Conservation (phyloP, 805 yeast genomes). For the Candida insectalens region DNA sequence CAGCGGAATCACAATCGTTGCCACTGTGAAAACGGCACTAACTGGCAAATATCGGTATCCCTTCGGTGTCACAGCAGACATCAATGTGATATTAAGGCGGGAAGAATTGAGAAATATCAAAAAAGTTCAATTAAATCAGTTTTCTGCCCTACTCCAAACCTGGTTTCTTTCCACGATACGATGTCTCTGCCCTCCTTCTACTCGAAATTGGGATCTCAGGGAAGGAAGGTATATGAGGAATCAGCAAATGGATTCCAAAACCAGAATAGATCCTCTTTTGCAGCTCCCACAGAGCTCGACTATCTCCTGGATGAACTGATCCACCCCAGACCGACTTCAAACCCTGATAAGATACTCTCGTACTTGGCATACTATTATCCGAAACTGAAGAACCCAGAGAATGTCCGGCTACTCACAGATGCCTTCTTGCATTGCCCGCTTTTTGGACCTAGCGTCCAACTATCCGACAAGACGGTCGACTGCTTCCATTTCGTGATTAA, state of each 20-base stretch:
- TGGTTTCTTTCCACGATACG: no score
- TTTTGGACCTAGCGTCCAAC: constrained; percentile 17
- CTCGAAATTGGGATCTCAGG: no score
- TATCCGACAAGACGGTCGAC: constrained; percentile 30
- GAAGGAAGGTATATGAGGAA: no score
- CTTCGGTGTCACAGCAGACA: constrained; percentile 22
- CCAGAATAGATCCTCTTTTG: no score
- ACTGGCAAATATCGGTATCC: constrained; percentile 30
- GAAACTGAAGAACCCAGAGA: constrained; percentile 34
- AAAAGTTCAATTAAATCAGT: background rate
- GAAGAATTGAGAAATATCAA: no score
- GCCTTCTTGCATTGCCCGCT: constrained; percentile 34
- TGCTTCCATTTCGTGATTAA: constrained; percentile 36
- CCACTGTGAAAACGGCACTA: constrained; percentile 26
- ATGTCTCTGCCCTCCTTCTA: no score
- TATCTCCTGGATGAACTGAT: constrained; percentile 34
- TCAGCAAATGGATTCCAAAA: no score
- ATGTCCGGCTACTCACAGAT: constrained; percentile 33
- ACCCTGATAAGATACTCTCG: constrained; percentile 26
- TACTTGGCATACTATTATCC: constrained; percentile 44
- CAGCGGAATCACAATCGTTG: constrained; percentile 29
- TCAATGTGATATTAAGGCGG: no score
- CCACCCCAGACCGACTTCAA: constrained; percentile 26
- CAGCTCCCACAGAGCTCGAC: constrained; percentile 29
- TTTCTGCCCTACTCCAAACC: no score